phyloP scores from a whole-genome alignment of 768 basidiomycete species.

The Lactarius hengduanensis region DNA sequence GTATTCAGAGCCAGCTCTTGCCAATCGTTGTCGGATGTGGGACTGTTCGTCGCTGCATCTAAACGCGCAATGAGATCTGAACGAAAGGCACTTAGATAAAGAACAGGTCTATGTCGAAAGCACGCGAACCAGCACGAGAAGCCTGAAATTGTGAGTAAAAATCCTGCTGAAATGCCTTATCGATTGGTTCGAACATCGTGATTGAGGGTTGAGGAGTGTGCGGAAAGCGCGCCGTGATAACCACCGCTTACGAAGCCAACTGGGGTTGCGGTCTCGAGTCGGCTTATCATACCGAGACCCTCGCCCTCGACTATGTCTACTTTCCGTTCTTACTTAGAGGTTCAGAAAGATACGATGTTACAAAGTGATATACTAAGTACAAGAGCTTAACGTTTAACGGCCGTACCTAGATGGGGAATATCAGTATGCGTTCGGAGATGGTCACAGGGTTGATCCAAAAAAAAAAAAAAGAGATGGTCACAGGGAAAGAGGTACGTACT shows the following conservation, averaged over 20 bases:
- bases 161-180: constrained; percentile 47
- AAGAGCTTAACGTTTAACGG: constrained; percentile 34
- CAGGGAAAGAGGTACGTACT: constrained; percentile 51
- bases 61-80: constrained; percentile 53
- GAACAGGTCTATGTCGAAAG: constrained; percentile 8
- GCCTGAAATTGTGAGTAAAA: constrained; percentile 54
- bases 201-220: constrained; percentile 20
- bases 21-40: constrained; percentile 29
- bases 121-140: constrained; percentile 48
- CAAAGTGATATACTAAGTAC: constrained; percentile 6
- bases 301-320: no score
- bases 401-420: constrained; percentile 38
- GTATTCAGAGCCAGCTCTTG: constrained; percentile 32
- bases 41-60: constrained; percentile 38
- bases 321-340: not conserved
- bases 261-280: not conserved
- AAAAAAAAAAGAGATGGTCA: not conserved
- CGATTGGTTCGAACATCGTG: constrained; percentile 33
- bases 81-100: constrained; percentile 5
- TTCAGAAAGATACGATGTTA: constrained; percentile 15
- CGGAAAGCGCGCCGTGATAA: not conserved
- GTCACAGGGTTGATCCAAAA: no score
- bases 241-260: not conserved
- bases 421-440: not conserved
- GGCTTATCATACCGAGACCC: not conserved